A percentile compares a stretch with the other conserved stretches of the same genome.
These are phyloP conservation scores for Populus ilicifolia DNA, from an alignment of 345 rosid genomes.

Conservation along the genomic window DNA sequence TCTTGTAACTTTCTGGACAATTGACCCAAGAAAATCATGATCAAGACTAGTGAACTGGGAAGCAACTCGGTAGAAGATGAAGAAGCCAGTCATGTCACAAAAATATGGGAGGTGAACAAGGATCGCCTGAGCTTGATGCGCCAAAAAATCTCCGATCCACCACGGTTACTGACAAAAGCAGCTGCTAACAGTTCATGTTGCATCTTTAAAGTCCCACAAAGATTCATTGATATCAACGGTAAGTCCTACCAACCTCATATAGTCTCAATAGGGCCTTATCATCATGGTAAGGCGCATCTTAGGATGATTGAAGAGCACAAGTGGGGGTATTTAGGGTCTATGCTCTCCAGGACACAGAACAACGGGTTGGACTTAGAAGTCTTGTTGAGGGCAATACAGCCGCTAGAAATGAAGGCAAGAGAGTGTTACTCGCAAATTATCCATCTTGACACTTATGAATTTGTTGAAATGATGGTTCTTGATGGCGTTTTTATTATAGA, in stretches of 20 bases:
- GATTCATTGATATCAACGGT: slow-evolving; percentile 51
- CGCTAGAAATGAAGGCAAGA: slow-evolving; percentile 46
- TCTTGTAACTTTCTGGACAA: background rate
- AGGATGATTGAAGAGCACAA: slow-evolving; percentile 79
- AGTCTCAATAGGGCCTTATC: slow-evolving; percentile 76
- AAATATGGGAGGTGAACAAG: slow-evolving; percentile 28
- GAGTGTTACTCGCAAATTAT: slow-evolving; percentile 65
- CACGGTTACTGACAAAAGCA: slow-evolving; percentile 31
- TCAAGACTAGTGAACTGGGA: background rate
- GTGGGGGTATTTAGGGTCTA: slow-evolving; percentile 55
- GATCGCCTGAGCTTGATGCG: slow-evolving; percentile 36
- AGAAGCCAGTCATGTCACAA: slow-evolving; percentile 4
- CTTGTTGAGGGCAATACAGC: slow-evolving; percentile 35
- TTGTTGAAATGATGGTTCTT: slow-evolving; percentile 66
- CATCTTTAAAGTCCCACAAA: slow-evolving; percentile 42
- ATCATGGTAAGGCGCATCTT: slow-evolving; percentile 41
- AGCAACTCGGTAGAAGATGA: slow-evolving; percentile 8
- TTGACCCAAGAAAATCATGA: background rate
- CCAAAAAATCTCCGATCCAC: slow-evolving; percentile 40
- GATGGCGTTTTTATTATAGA: slow-evolving; percentile 66
- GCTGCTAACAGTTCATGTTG: slow-evolving; percentile 45
- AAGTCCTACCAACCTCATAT: slow-evolving; percentile 58
- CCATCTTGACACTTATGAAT: slow-evolving; percentile 35
- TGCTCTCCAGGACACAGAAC: slow-evolving; percentile 34
- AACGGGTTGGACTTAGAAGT: slow-evolving; percentile 38